Base-by-base conservation (phyloP, 768 basidiomycete species). In the Xerocomus brunneocitrinus region DNA sequence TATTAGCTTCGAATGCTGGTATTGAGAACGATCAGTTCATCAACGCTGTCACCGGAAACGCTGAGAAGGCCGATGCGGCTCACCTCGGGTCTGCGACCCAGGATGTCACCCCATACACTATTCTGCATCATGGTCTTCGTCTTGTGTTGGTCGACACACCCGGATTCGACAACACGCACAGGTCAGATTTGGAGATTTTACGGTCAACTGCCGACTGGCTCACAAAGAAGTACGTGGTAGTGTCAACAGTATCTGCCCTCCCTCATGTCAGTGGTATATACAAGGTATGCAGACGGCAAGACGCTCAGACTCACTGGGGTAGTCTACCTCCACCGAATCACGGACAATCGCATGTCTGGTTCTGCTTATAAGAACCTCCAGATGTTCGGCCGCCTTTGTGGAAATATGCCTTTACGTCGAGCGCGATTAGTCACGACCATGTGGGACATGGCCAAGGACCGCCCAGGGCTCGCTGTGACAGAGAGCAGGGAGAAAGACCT, bases 341-440 rank as follows among this genome's bases (percentile, higher is more conserved):
- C 70, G 24, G 68, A 73, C 49, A 71, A 56, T 27, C 67, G 71
- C 6, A 61, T 76, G 61, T 55, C 62, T 8, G 72, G 68, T 9
- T 65, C 69, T 13, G 50, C 55, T 9, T 44, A 43, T 22, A 64
- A 60, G 41, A 71, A 70, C 50, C 64, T 74, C 43, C 52, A 59
- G n/a, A 49, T 73, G 7, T 39, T 75, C 52, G 52, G 60, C 22
- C 54, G 62, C 27, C 53, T 76, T 25, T 76, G 73, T 39, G 75
- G 74, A 4, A 31, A 61, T 9, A 60, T 71, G 7, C 39, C 39
- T 22, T 19, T 39, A 16, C 39, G 39, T 9, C 39, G 39, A 8
- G 39, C 16, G 8, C 55, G 67, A 16, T 53, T 76, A 12, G 60
- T 68, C 10, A 75, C 74, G 0, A 74, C 70, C 1, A 73, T 71